Evolutionary conservation across 164 flowering plant genomes (phyloP).

Genomic region (Macadamia integrifolia): DNA sequence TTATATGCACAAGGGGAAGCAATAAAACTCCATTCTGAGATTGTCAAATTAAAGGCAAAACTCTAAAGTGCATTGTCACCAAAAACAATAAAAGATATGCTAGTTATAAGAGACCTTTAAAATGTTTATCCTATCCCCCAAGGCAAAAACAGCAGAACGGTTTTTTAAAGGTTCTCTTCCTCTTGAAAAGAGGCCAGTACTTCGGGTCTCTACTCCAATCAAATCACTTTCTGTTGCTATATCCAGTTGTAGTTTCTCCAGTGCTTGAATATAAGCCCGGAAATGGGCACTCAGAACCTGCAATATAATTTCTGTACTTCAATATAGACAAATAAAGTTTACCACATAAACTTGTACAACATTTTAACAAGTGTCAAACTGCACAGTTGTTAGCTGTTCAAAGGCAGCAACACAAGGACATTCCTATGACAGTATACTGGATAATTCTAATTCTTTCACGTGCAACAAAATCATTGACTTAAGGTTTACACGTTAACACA

Average conservation of each 20-base stretch:
- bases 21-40: background rate
- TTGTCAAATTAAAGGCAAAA: background rate
- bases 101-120: slow-evolving; percentile 55
- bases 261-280: slow-evolving; percentile 92
- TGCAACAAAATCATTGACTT: no score
- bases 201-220: slow-evolving; percentile 91
- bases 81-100: background rate
- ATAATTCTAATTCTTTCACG: background rate
- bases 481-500: no score
- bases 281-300: slow-evolving; percentile 97
- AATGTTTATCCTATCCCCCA: slow-evolving; percentile 89
- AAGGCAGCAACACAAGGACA: no score
- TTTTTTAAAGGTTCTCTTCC: slow-evolving; percentile 96
- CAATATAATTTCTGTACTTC: slow-evolving; percentile 3
- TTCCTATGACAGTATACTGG: background rate
- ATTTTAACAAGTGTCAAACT: no score
- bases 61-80: background rate
- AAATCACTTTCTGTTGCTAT: slow-evolving; percentile 86
- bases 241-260: slow-evolving; percentile 92
- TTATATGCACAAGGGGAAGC: background rate
- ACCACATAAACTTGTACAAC: background rate
- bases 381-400: no score
- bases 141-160: slow-evolving; percentile 90
- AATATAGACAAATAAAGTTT: background rate
- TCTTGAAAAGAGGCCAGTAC: slow-evolving; percentile 69